Base-by-base conservation (phyloP, 1,284 basidiomycete genomes). In the Garcileccinum viscosum region DNA sequence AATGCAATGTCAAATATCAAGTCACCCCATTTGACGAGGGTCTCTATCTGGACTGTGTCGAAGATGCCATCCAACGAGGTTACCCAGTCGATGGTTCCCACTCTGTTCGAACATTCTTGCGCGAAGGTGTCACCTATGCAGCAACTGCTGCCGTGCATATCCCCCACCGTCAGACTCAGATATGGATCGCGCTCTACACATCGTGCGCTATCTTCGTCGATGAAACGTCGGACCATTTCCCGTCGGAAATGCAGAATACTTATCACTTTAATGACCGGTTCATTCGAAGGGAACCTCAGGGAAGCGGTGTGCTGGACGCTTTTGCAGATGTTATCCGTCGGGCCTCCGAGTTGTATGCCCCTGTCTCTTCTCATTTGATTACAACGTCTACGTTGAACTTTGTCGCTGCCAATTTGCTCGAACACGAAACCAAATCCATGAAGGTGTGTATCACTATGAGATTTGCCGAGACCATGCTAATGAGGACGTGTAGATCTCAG, bases 111-210 rank as follows among this genome's bases (percentile, higher is more conserved):
- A 24, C 47, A 15, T 50, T 50, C 47, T 27, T 50, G 24, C 24
- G 47, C 8, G 47, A 50, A 50, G 47, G 15, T 50, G 47, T 50
- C 47, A 24, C 17, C 47, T 50, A 50, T 50, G 47, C 47, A 24
- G 47, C 44, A 50, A 50, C 47, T 12, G 47, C 47, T 50, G 38
- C 33, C 7, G 42, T 5, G 2, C 65, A 74, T 40, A 32, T 72
- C 42, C 27, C 64, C n/a, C 59, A 67, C 30, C 65, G 63, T 59
- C 42, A 50, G 8, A 50, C 50, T 4, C 67, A 67, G 40, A 30
- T 69, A 44, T 75, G 76, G 72, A 73, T 76, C 30, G 72, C 74
- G 12, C 71, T 82, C 33, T 78, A 73, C 40, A 76, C 75, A 7
- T 67, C 79, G 2, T 77, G 71, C 53, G 56, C 63, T n/a, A 63